phyloP scores from a whole-genome alignment of 495 filamentous ascomycete genomes.

The Chlorociboria aeruginascens region DNA sequence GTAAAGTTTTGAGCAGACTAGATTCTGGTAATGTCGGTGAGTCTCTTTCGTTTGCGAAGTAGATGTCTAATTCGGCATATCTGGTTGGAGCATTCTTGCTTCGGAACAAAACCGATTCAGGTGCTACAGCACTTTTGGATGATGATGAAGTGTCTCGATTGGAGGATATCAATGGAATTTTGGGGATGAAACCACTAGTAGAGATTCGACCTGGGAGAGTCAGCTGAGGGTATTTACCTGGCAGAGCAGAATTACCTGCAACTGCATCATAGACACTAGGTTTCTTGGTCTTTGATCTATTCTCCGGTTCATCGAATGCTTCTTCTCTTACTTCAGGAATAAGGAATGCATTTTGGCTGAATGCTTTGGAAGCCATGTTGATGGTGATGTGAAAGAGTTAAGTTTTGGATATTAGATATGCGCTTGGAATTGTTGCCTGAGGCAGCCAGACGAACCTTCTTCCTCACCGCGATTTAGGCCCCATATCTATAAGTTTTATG shows the following conservation, averaged over 20 bases:
- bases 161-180: conserved; percentile 25
- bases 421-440: neutral
- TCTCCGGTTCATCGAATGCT: neutral
- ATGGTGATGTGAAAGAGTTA: neutral
- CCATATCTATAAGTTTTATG: too few relatives aligned
- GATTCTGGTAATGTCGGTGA: conserved; percentile 48
- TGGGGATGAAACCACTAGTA: conserved; percentile 28
- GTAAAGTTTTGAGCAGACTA: conserved; percentile 65
- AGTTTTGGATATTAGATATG: neutral
- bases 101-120: conserved; percentile 68
- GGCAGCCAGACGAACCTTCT: neutral
- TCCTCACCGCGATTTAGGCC: too few relatives aligned
- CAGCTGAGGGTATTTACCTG: neutral
- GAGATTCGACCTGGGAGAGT: conserved; percentile 23
- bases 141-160: conserved; percentile 41
- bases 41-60: conserved; percentile 41
- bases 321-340: neutral
- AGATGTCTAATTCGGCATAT: conserved; percentile 60
- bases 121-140: conserved; percentile 40
- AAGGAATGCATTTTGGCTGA: neutral
- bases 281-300: conserved; percentile 19
- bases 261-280: conserved; percentile 69
- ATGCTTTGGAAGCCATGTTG: conserved; percentile 14
- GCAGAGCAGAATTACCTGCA: conserved; percentile 42
- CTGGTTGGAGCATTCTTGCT: conserved; percentile 45